Evolutionary conservation across 305 asterid genomes (phyloP).

Genomic region (Salvia sclarea): DNA sequence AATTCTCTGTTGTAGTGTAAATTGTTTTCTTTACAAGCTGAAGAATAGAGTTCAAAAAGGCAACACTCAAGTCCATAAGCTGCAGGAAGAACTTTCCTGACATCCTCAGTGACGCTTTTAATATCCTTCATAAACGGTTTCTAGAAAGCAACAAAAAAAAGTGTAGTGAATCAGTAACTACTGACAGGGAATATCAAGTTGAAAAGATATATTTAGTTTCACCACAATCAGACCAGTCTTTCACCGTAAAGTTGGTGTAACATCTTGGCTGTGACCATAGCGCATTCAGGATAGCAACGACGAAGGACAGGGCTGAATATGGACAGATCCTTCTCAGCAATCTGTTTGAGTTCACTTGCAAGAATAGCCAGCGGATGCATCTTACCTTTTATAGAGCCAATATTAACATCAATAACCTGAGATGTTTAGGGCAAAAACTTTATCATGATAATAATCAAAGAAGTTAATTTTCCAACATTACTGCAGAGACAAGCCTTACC

Average conservation of each 20-base stretch:
- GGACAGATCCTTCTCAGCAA: conserved; percentile 71
- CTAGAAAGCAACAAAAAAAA: conserved; percentile 44
- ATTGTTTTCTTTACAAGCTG: conserved; percentile 51
- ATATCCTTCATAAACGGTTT: conserved; percentile 73
- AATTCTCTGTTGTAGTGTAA: conserved; percentile 45
- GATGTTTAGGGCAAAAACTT: conserved; percentile 34
- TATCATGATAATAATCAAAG: conserved; percentile 23
- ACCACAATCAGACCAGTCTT: conserved; percentile 67
- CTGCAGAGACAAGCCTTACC: conserved; percentile 49
- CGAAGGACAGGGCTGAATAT: conserved; percentile 65
- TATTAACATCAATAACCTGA: conserved; percentile 56
- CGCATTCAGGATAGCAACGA: conserved; percentile 72
- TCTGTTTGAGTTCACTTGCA: conserved; percentile 70
- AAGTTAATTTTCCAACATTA: conserved; percentile 24
- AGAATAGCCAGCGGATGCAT: conserved; percentile 71
- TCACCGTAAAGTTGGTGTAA: conserved; percentile 85
- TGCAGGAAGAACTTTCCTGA: conserved; percentile 79
- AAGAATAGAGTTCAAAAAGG: conserved; percentile 61
- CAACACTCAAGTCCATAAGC: conserved; percentile 73
- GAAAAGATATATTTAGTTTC: conserved; percentile 18
- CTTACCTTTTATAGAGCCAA: conserved; percentile 49
- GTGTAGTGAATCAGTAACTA: conserved; percentile 28
- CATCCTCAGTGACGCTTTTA: conserved; percentile 68
- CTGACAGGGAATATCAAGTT: conserved; percentile 22
- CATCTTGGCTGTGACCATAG: conserved; percentile 57